Base-by-base conservation (phyloP, 2,329 filamentous ascomycete genomes). In the Aspergillus ochraceus region DNA sequence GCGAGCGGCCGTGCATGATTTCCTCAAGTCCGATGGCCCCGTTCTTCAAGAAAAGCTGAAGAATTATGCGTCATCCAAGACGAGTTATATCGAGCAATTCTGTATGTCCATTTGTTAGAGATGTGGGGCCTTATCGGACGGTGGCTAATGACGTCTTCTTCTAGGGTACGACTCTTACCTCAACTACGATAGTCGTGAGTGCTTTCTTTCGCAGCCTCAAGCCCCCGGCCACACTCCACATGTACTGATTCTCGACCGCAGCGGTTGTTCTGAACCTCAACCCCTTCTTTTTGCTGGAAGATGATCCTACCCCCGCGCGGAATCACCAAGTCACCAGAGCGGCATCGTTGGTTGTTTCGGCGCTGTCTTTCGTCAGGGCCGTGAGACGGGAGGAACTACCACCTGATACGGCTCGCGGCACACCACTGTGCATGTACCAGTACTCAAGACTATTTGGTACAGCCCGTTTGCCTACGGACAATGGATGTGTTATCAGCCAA, bases 51-150 rank as follows among this genome's bases (percentile, higher is more conserved):
- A 95, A 62, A 93, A 90, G 75, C 79, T 98, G 58, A 95, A 93
- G 80, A 88, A 89, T 69, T 99, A 98, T 80, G 93, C 95, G 9
- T 88, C 87, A 52, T 92, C 90, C 49, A 94, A 93, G 78, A 91
- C 91, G 42, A 98, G 94, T 77, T 99, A 97, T 73, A 98, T 99
- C 69, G 95, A 98, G 74, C 95, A 99, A 71, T 99, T 99, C 70
- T 99, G 94, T 97, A 85, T 73, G 91, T 84, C 24, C 24, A 10
- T 12, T 30, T 42, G 36, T 12, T 17, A n/a, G 36, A 17, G 6
- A n/a, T 42, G 36, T 22, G 36, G 17, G 12, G 11, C 30, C 36
- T 32, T 22, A 2, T 10, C 8, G 20, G n/a, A 32, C 26, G 19
- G 19, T 52, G 49, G 24, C n/a, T 26, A 22, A 29, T 24, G 26